Percentiles rank a stretch among this genome's conserved stretches.
Conservation (phyloP, 2,329 filamentous ascomycete genomes). For the Aurifilum marmelostoma region DNA sequence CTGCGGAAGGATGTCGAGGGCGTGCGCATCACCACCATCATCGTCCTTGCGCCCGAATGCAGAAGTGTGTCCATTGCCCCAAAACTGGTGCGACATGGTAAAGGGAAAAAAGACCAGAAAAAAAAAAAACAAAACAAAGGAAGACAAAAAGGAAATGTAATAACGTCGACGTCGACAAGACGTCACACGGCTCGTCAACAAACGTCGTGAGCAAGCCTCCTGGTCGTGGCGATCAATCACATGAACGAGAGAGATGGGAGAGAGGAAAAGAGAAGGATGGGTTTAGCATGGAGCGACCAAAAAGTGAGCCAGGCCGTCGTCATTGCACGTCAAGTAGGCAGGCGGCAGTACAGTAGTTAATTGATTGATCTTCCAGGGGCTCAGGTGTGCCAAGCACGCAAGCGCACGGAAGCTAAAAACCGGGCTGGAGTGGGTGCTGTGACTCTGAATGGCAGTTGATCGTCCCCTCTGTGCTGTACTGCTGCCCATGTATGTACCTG, state of each 20-base stretch:
- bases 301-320: not conserved
- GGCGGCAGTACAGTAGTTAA: too few relatives aligned
- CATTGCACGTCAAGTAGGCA: not conserved
- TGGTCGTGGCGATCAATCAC: not conserved
- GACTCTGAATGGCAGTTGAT: not conserved
- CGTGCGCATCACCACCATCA: not conserved
- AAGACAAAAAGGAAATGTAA: not conserved
- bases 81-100: constrained; percentile 1
- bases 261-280: not conserved
- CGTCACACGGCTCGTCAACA: constrained; percentile 1
- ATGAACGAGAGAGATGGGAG: not conserved
- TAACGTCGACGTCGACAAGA: not conserved
- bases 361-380: not conserved
- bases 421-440: not conserved
- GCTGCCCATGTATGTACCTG: too few relatives aligned
- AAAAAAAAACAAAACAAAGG: not conserved
- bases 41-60: not conserved
- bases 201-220: not conserved
- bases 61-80: constrained; percentile 1
- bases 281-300: not conserved
- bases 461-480: not conserved
- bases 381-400: not conserved
- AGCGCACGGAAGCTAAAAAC: not conserved
- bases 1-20: constrained; percentile 8
- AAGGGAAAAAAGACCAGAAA: not conserved